These are phyloP conservation scores for Sporisorium iseilematis-ciliati DNA, from an alignment of 1,284 basidiomycete species.

Conservation along the genomic window DNA sequence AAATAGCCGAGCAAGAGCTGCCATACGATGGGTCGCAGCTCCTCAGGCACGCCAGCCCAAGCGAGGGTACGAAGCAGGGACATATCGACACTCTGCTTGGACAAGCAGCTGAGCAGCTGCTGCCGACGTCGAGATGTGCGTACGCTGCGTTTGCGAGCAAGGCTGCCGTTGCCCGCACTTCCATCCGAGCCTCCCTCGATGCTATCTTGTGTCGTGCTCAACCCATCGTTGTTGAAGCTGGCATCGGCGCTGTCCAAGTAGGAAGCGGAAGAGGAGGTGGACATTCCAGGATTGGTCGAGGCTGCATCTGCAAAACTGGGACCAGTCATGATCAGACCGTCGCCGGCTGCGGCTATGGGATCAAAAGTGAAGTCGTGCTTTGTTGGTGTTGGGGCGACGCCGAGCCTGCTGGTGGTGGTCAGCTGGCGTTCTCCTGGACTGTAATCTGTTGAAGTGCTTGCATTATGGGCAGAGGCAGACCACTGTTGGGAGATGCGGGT, in stretches of 20 bases:
- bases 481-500: conserved; percentile 39
- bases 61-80: conserved; percentile 87
- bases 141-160: conserved; percentile 42
- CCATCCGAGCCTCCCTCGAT: conserved; percentile 1
- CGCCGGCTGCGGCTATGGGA: conserved; percentile 60
- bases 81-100: conserved; percentile 57
- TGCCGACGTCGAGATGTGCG: conserved; percentile 52
- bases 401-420: conserved; percentile 30
- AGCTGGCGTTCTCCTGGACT: conserved; percentile 13
- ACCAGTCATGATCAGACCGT: conserved; percentile 59
- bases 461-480: conserved; percentile 14
- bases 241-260: conserved; percentile 7
- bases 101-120: conserved; percentile 56
- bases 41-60: conserved; percentile 93
- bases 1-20: conserved; percentile 88
- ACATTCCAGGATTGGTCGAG: conserved; percentile 4
- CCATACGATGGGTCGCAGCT: conserved; percentile 92
- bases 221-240: conserved; percentile 8
- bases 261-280: conserved; percentile 23
- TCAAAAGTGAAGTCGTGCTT: conserved; percentile 52
- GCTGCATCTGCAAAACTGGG: conserved; percentile 43
- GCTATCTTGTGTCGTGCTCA: not conserved
- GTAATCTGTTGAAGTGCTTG: conserved; percentile 17
- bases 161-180: not conserved
- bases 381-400: conserved; percentile 36